phyloP scores from a whole-genome alignment of 305 asterid species.

The Fraxinus nigra region DNA sequence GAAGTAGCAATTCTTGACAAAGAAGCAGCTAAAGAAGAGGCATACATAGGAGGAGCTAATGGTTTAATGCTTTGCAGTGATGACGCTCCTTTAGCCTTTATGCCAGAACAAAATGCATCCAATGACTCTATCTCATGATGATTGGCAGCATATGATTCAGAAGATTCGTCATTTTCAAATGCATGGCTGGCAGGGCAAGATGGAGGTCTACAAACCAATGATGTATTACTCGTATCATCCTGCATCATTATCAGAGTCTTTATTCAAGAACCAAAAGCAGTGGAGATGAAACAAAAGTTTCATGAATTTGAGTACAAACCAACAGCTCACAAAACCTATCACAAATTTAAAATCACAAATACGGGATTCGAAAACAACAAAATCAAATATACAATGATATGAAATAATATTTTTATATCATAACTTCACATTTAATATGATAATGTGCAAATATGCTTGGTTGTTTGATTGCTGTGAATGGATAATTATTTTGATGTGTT shows the following conservation, averaged over 20 bases:
- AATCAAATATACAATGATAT: not conserved
- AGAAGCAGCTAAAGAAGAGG: constrained; percentile 44
- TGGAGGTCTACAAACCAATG: constrained; percentile 40
- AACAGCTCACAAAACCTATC: not conserved
- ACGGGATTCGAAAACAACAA: not conserved
- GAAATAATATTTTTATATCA: not conserved
- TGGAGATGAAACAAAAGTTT: constrained; percentile 6
- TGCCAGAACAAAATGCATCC: constrained; percentile 34
- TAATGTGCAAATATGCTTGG: not conserved
- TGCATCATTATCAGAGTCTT: constrained; percentile 24
- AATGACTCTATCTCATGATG: constrained; percentile 39
- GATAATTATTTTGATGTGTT: not conserved
- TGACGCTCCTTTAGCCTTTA: constrained; percentile 31
- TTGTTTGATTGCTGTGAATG: not conserved
- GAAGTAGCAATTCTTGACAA: constrained; percentile 48
- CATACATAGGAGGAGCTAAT: constrained; percentile 46
- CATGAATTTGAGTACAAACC: not conserved
- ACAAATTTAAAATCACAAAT: not conserved
- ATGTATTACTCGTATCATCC: constrained; percentile 42
- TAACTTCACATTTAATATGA: not conserved
- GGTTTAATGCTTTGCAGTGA: constrained; percentile 35
- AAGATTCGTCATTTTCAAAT: constrained; percentile 35
- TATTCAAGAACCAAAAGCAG: constrained; percentile 1
- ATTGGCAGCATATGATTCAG: constrained; percentile 38
- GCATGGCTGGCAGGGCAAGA: constrained; percentile 41